These are phyloP conservation scores for Russula earlei DNA, from an alignment of 768 basidiomycete genomes.

Conservation along the genomic window DNA sequence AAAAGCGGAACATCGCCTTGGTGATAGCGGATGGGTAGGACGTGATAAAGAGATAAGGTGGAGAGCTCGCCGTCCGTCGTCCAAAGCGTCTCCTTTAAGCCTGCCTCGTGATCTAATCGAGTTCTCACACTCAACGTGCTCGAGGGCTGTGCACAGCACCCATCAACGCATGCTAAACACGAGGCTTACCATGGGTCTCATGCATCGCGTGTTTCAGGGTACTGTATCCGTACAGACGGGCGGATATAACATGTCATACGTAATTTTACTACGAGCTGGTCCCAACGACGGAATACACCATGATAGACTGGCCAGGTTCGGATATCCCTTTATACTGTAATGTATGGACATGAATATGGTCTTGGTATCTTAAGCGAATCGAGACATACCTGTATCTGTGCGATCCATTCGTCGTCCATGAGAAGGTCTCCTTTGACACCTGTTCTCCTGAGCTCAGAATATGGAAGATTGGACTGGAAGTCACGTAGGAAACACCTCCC, in stretches of 20 bases:
- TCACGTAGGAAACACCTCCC: not conserved
- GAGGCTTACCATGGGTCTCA: constrained; percentile 5
- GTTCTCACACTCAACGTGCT: not conserved
- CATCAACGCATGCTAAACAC: constrained; percentile 11
- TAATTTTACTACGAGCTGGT: not conserved
- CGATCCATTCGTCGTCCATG: constrained; percentile 12
- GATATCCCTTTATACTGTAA: not conserved
- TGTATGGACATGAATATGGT: not conserved
- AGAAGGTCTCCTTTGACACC: not conserved
- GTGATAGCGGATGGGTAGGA: constrained; percentile 7
- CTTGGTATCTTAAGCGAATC: not conserved
- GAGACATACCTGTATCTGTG: constrained; percentile 5
- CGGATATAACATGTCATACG: not conserved
- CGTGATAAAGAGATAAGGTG: constrained; percentile 2
- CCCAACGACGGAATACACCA: not conserved
- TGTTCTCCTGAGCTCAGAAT: not conserved
- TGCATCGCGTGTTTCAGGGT: not conserved
- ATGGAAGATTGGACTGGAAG: constrained; percentile 3
- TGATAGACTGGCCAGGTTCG: not conserved
- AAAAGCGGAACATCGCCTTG: constrained; percentile 9
- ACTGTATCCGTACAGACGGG: not conserved
- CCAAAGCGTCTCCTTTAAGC: not conserved
- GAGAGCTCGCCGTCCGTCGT: not conserved
- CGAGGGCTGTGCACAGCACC: constrained; percentile 5
- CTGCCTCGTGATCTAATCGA: not conserved